Percentiles rank a stretch among this genome's conserved stretches.
Evolutionary conservation across 2,329 filamentous ascomycete genomes (phyloP).

Genomic region (Monosporascus sp.): DNA sequence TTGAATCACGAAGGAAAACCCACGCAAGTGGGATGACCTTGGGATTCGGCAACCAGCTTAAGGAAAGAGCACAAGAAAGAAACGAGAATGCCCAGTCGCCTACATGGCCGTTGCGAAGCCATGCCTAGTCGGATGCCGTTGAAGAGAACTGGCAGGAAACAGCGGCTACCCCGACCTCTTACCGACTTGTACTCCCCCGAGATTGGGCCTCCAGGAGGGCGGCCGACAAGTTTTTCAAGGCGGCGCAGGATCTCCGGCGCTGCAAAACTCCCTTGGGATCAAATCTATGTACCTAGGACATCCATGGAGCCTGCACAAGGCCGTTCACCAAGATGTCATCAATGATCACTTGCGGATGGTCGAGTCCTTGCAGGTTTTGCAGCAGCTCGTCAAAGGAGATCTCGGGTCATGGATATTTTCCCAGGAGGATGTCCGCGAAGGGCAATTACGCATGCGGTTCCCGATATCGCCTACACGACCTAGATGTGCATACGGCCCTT

Average conservation of each 20-base stretch:
- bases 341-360: background rate
- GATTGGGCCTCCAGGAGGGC: background rate
- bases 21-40: background rate
- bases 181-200: background rate
- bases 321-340: background rate
- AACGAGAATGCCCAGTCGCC: background rate
- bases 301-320: background rate
- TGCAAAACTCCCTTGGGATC: background rate
- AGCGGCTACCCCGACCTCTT: background rate
- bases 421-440: background rate
- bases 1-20: too few relatives aligned
- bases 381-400: background rate
- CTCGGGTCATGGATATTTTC: background rate
- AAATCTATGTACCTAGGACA: background rate
- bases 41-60: background rate
- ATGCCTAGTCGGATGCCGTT: too few relatives aligned
- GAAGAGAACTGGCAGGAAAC: background rate
- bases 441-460: background rate
- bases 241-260: too few relatives aligned
- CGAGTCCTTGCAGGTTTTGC: background rate
- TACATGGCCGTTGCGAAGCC: background rate
- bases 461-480: background rate
- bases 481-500: too few relatives aligned
- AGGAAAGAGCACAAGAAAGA: background rate
- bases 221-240: background rate